Evolutionary conservation across 768 basidiomycete species (phyloP).

Genomic region (Mycena vitilis): DNA sequence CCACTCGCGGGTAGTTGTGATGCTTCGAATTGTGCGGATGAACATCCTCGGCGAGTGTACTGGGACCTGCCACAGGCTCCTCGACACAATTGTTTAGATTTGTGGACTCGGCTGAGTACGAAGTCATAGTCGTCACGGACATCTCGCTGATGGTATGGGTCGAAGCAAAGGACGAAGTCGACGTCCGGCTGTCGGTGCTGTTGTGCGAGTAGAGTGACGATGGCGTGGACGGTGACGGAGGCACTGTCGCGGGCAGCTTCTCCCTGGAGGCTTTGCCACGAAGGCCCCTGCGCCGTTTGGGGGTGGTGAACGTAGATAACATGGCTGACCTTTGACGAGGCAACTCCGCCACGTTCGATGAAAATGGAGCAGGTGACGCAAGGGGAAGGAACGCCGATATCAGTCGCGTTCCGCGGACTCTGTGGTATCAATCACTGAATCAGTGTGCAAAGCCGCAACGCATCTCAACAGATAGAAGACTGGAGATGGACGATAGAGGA

Average conservation of each 20-base stretch:
- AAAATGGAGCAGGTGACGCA: background rate
- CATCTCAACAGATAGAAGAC: background rate
- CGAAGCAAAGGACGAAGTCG: slow-evolving; percentile 16
- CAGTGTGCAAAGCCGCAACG: too few relatives aligned
- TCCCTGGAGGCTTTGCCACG: slow-evolving; percentile 26
- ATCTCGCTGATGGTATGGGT: slow-evolving; percentile 6
- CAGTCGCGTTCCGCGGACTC: background rate
- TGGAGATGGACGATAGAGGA: background rate
- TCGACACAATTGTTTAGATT: background rate
- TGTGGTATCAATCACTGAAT: background rate
- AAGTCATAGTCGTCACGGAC: slow-evolving; percentile 18
- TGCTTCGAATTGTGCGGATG: background rate
- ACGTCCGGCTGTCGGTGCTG: background rate
- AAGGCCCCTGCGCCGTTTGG: slow-evolving; percentile 22
- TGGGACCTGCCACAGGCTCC: background rate
- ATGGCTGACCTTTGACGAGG: background rate
- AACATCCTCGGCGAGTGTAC: too few relatives aligned
- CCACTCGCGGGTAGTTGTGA: background rate
- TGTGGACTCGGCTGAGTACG: background rate
- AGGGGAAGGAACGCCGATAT: background rate
- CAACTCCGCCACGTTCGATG: background rate
- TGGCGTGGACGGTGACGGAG: background rate
- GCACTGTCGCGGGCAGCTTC: background rate
- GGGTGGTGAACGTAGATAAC: slow-evolving; percentile 10
- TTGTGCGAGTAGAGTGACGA: slow-evolving; percentile 1